Conservation (phyloP, 140 eudicot genomes). For the Flaveria floridana region DNA sequence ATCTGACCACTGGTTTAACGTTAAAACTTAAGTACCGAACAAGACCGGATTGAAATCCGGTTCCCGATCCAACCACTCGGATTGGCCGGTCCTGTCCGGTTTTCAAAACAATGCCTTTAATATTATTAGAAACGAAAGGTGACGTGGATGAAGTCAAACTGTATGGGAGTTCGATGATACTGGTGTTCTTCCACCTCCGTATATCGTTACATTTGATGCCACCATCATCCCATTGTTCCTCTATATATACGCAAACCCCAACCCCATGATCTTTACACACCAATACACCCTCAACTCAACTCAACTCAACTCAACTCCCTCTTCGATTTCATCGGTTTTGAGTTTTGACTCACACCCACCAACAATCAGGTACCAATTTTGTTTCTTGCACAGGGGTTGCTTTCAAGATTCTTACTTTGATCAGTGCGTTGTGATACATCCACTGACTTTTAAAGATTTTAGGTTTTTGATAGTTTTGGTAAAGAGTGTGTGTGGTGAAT, state of each 20-base stretch:
- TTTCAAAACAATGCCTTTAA: not conserved
- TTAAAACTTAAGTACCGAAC: no score
- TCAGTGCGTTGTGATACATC: slow-evolving; percentile 15
- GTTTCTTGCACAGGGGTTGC: not conserved
- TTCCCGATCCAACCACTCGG: no score
- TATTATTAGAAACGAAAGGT: not conserved
- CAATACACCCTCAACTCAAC: not conserved
- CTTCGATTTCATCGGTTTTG: slow-evolving; percentile 13
- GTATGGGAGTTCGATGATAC: not conserved
- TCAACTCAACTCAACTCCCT: slow-evolving; percentile 1
- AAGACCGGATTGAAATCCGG: no score
- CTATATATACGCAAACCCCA: slow-evolving; percentile 36
- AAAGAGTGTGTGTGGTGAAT: slow-evolving; percentile 33
- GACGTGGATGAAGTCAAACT: not conserved
- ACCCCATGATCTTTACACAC: slow-evolving; percentile 4
- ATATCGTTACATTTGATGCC: slow-evolving; percentile 1
- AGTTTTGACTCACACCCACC: slow-evolving; percentile 15
- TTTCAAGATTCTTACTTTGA: slow-evolving; percentile 2
- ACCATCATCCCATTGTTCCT: not conserved
- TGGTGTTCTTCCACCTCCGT: not conserved
- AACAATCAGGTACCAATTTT: slow-evolving; percentile 19
- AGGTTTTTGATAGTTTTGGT: not conserved
- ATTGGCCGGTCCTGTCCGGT: no score
- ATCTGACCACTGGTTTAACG: no score
- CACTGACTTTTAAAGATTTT: slow-evolving; percentile 6